Percentiles rank a stretch among this genome's conserved stretches.
phyloP scores from a whole-genome alignment of 768 basidiomycete species.

The Sarcomyxa edulis region DNA sequence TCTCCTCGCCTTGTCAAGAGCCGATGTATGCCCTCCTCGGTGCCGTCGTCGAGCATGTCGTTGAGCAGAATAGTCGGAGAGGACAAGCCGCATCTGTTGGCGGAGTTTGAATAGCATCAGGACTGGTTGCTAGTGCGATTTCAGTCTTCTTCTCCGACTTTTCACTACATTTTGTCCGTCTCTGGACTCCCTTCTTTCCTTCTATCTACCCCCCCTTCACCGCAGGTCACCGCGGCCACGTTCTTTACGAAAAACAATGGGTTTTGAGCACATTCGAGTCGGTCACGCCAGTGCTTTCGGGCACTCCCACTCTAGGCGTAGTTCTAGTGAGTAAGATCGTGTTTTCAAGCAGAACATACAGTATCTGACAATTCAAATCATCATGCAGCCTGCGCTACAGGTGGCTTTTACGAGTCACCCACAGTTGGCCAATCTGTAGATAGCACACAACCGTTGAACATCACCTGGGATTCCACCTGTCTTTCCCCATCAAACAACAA shows the following conservation, averaged over 20 bases:
- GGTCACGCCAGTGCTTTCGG: constrained; percentile 16
- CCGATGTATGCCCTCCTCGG: no score
- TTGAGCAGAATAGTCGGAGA: no score
- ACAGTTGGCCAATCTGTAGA: constrained; percentile 40
- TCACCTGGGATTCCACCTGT: constrained; percentile 66
- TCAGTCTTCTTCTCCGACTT: no score
- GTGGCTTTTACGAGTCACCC: constrained; percentile 60
- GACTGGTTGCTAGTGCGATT: no score
- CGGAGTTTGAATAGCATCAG: no score
- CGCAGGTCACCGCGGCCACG: constrained; percentile 11
- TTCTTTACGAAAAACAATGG: constrained; percentile 20
- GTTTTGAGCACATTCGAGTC: constrained; percentile 17
- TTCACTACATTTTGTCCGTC: no score
- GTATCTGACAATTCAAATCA: background rate
- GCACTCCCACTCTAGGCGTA: constrained; percentile 17
- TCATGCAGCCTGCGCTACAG: constrained; percentile 43
- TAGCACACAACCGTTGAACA: constrained; percentile 41
- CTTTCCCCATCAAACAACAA: constrained; percentile 33
- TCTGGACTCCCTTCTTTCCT: constrained; percentile 5
- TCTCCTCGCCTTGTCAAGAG: no score
- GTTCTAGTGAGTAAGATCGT: constrained; percentile 9
- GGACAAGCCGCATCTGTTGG: no score
- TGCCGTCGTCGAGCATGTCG: no score
- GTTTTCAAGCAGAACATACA: constrained; percentile 1
- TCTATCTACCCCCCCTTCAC: constrained; percentile 1